These are phyloP conservation scores for Aspergillus sp. DNA, from an alignment of 2,329 filamentous ascomycete species.

Conservation along the genomic window DNA sequence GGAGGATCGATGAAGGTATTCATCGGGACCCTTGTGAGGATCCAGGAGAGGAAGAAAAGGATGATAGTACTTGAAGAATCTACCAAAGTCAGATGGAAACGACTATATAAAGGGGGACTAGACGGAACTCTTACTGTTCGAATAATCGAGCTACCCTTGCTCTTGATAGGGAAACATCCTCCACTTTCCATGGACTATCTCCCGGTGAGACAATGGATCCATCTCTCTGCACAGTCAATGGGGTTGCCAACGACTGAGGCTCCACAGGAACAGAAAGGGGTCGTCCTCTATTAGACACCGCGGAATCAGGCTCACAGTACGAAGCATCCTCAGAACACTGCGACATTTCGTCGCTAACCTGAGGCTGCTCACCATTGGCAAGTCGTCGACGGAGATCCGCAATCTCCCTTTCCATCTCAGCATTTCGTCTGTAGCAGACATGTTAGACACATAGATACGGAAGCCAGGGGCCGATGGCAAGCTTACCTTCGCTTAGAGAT, in stretches of 20 bases:
- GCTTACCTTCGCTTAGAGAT: slow-evolving; percentile 53
- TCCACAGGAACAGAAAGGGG: slow-evolving; percentile 32
- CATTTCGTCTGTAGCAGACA: slow-evolving; percentile 49
- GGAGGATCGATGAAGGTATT: slow-evolving; percentile 53
- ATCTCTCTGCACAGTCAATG: slow-evolving; percentile 27
- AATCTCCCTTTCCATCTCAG: slow-evolving; percentile 57
- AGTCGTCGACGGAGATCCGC: slow-evolving; percentile 44
- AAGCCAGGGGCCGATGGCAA: too few species aligned
- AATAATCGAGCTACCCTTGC: slow-evolving; percentile 38
- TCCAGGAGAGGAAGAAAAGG: slow-evolving; percentile 60
- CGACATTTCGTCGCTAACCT: slow-evolving; percentile 24
- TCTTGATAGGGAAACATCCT: slow-evolving; percentile 37
- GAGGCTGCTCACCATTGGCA: slow-evolving; percentile 25
- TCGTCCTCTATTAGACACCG: slow-evolving; percentile 20
- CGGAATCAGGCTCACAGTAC: slow-evolving; percentile 26
- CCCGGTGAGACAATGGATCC: slow-evolving; percentile 33
- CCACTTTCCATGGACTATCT: slow-evolving; percentile 45
- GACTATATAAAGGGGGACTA: slow-evolving; percentile 2
- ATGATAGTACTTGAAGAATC: slow-evolving; percentile 60
- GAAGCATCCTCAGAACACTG: slow-evolving; percentile 29
- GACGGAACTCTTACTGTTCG: slow-evolving; percentile 30
- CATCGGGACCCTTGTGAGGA: slow-evolving; percentile 48
- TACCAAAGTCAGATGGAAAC: slow-evolving; percentile 14
- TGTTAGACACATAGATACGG: slow-evolving; percentile 4
- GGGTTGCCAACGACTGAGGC: slow-evolving; percentile 26